These are phyloP conservation scores for Exophiala bonariae DNA, from an alignment of 2,329 filamentous ascomycete species.

Conservation along the genomic window DNA sequence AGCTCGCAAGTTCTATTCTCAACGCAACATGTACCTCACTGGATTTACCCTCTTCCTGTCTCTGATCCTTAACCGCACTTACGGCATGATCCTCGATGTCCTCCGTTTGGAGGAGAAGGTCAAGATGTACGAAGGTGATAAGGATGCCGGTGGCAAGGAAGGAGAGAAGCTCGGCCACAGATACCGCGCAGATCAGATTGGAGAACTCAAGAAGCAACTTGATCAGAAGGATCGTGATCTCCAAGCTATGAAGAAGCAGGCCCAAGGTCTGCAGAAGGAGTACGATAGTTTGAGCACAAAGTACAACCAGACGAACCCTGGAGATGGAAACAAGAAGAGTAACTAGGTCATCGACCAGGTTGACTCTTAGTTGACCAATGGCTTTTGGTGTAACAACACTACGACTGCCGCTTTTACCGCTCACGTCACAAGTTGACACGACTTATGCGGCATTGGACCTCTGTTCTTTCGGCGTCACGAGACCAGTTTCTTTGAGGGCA, in stretches of 20 bases:
- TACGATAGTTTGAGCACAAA: slow-evolving; percentile 85
- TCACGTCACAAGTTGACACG: too few relatives aligned
- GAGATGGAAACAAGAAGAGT: slow-evolving; percentile 54
- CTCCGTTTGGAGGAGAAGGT: slow-evolving; percentile 91
- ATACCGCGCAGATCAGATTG: slow-evolving; percentile 71
- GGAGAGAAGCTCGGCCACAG: slow-evolving; percentile 70
- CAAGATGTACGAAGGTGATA: slow-evolving; percentile 74
- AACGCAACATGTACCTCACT: slow-evolving; percentile 99
- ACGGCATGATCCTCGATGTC: slow-evolving; percentile 92
- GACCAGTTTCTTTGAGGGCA: too few relatives aligned
- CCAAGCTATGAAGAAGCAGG: slow-evolving; percentile 88
- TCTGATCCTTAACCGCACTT: slow-evolving; percentile 95
- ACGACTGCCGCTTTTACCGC: too few relatives aligned
- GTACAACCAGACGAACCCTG: slow-evolving; percentile 57
- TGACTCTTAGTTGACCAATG: too few relatives aligned
- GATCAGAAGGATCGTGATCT: slow-evolving; percentile 79
- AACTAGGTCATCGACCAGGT: slow-evolving; percentile 36
- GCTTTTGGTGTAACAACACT: too few relatives aligned
- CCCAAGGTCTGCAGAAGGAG: slow-evolving; percentile 76
- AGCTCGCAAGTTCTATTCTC: slow-evolving; percentile 99
- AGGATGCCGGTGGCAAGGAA: slow-evolving; percentile 63
- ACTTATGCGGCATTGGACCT: too few relatives aligned
- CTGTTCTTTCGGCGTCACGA: too few relatives aligned
- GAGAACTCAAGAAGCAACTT: slow-evolving; percentile 71
- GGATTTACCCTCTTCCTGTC: slow-evolving; percentile 99